phyloP scores from a whole-genome alignment of 2,329 filamentous ascomycete genomes.

The Xylariales sp. region DNA sequence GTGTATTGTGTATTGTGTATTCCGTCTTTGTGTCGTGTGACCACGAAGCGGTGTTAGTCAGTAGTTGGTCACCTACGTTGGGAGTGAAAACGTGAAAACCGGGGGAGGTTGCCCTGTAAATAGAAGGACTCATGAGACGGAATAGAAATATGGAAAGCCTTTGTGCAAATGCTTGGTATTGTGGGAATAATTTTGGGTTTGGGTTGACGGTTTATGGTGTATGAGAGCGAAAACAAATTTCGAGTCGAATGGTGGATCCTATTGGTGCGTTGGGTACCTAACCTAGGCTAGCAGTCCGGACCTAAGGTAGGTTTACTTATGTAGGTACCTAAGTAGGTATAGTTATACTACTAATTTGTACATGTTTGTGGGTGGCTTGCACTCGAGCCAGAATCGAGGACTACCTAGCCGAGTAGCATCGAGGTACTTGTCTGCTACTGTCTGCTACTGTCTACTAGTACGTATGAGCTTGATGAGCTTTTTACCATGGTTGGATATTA shows the following conservation, averaged over 20 bases:
- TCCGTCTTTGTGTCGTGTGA: conserved; percentile 41
- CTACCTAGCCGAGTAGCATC: too few relatives aligned
- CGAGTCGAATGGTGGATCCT: conserved; percentile 20
- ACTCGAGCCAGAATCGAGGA: too few relatives aligned
- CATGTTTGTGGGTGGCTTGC: too few relatives aligned
- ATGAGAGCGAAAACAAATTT: not conserved
- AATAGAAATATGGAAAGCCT: not conserved
- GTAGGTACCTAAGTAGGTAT: too few relatives aligned
- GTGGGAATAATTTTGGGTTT: conserved; percentile 30
- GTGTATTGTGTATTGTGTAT: not conserved
- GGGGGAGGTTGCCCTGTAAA: not conserved
- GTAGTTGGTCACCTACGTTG: not conserved
- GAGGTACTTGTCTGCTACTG: too few relatives aligned
- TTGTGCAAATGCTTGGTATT: conserved; percentile 20
- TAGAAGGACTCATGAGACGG: not conserved
- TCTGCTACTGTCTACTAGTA: not conserved
- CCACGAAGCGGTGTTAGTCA: conserved; percentile 15
- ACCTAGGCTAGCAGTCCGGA: too few relatives aligned
- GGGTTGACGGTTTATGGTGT: not conserved
- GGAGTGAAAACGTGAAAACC: not conserved
- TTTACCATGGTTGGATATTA: conserved; percentile 9
- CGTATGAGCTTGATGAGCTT: not conserved
- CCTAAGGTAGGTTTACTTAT: too few relatives aligned
- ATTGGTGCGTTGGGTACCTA: not conserved
- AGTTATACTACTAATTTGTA: too few relatives aligned